phyloP scores from a whole-genome alignment of 2,329 filamentous ascomycete species.

The Cordyceps tenuipes region DNA sequence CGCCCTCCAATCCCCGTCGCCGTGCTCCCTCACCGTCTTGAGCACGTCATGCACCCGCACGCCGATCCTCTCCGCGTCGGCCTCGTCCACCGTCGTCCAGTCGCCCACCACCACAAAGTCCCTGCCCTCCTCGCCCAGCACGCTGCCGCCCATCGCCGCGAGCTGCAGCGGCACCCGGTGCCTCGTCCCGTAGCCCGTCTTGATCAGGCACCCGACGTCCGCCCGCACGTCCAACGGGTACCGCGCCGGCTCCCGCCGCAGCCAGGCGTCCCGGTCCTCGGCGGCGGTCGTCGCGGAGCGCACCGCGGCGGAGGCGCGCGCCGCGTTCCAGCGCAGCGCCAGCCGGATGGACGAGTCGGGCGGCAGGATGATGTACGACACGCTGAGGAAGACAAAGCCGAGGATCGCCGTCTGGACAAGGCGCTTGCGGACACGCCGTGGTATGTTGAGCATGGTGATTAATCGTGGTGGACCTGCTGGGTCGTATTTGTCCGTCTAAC shows the following conservation, averaged over 20 bases:
- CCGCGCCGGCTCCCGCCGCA: conserved; percentile 26
- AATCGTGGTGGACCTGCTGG: not conserved
- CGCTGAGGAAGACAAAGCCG: conserved; percentile 18
- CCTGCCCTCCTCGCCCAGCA: conserved; percentile 29
- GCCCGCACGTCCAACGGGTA: conserved; percentile 35
- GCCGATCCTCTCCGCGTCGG: conserved; percentile 23
- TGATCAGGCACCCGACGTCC: conserved; percentile 44
- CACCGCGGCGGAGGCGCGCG: conserved; percentile 25
- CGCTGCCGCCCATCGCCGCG: conserved; percentile 29
- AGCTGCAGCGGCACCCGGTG: conserved; percentile 39
- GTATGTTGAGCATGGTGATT: conserved; percentile 17
- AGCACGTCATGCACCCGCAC: conserved; percentile 35
- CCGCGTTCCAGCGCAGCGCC: conserved; percentile 26
- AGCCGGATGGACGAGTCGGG: conserved; percentile 26
- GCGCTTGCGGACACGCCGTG: conserved; percentile 23
- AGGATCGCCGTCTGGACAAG: conserved; percentile 18
- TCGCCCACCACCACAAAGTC: conserved; percentile 43
- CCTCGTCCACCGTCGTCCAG: conserved; percentile 32
- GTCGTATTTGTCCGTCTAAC: not conserved
- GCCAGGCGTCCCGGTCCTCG: conserved; percentile 32
- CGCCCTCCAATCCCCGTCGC: conserved; percentile 19
- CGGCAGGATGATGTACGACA: conserved; percentile 24
- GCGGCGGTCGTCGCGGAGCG: conserved; percentile 15
- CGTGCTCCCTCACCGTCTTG: conserved; percentile 26
- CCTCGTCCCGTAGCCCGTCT: conserved; percentile 48